Evolutionary conservation across 805 yeast species (phyloP).

Genomic region (Nakazawaea peltata): DNA sequence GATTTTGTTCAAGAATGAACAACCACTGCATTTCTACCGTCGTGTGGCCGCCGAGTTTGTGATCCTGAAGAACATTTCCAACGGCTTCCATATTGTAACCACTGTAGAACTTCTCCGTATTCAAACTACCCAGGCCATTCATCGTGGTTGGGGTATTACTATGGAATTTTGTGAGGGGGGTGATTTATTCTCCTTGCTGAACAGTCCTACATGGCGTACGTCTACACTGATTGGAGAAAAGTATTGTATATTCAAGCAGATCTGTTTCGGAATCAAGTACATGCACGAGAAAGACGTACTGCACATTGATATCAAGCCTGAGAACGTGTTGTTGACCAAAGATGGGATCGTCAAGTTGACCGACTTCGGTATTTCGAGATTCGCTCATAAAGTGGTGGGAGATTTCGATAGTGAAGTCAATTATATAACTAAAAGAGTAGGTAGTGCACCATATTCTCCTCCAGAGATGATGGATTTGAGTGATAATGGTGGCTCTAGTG

Average conservation of each 20-base stretch:
- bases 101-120: conserved; percentile 48
- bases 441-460: conserved; percentile 76
- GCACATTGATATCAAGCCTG: conserved; percentile 72
- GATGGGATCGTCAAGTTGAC: conserved; percentile 61
- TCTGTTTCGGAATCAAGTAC: conserved; percentile 51
- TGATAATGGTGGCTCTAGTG: no score
- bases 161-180: conserved; percentile 56
- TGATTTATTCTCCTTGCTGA: conserved; percentile 51
- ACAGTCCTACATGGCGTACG: conserved; percentile 57
- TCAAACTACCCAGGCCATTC: conserved; percentile 43
- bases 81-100: conserved; percentile 53
- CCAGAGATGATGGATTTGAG: conserved; percentile 62
- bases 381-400: conserved; percentile 46
- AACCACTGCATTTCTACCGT: conserved; percentile 54
- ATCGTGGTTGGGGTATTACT: conserved; percentile 72
- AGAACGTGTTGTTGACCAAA: conserved; percentile 52
- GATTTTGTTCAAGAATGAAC: conserved; percentile 50
- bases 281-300: conserved; percentile 61
- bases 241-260: conserved; percentile 62
- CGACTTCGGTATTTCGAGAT: conserved; percentile 71
- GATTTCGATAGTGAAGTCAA: conserved; percentile 36
- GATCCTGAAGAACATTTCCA: conserved; percentile 44
- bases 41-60: conserved; percentile 59
- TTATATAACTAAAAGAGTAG: conserved; percentile 41
- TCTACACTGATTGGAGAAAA: conserved; percentile 40